Percentiles rank a stretch among this genome's conserved stretches.
Conservation (phyloP, 495 filamentous ascomycete species). For the Copromyces sp. region DNA sequence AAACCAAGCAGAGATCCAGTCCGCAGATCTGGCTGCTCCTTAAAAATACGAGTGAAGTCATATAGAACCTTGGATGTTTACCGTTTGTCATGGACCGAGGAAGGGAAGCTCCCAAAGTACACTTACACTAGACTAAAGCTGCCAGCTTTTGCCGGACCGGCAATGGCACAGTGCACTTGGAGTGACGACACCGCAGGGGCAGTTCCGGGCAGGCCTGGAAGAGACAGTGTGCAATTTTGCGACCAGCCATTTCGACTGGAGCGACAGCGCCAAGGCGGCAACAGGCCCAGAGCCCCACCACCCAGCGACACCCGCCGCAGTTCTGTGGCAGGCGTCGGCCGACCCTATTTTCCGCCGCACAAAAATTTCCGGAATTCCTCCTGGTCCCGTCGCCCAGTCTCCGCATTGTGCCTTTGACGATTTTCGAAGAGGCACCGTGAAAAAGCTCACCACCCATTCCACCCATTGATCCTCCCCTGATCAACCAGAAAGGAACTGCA, state of each 20-base stretch:
- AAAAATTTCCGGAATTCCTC: constrained; percentile 28
- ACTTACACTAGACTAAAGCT: not conserved
- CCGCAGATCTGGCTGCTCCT: not conserved
- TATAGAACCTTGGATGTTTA: not conserved
- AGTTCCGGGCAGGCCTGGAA: not conserved
- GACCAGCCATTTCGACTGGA: not conserved
- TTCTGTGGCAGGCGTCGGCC: not conserved
- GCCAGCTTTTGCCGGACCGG: not conserved
- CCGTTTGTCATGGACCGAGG: not conserved
- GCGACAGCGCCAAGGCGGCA: not conserved
- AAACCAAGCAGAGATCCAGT: not conserved
- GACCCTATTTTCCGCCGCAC: constrained; percentile 31
- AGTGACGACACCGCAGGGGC: not conserved
- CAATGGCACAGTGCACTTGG: not conserved
- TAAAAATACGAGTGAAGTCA: not conserved
- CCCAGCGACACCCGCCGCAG: not conserved
- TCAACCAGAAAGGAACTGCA: constrained; percentile 27
- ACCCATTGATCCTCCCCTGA: constrained; percentile 21
- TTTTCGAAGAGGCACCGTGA: constrained; percentile 18
- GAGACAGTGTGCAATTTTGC: not conserved
- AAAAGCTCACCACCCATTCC: constrained; percentile 23
- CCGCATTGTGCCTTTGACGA: constrained; percentile 23
- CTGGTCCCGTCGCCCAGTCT: constrained; percentile 3
- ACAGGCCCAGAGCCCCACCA: not conserved
- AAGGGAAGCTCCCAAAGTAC: not conserved